A percentile compares a stretch with the other conserved stretches of the same genome.
Conservation (phyloP, 2,329 filamentous ascomycete genomes). For the Paracoccidioides lutzii region DNA sequence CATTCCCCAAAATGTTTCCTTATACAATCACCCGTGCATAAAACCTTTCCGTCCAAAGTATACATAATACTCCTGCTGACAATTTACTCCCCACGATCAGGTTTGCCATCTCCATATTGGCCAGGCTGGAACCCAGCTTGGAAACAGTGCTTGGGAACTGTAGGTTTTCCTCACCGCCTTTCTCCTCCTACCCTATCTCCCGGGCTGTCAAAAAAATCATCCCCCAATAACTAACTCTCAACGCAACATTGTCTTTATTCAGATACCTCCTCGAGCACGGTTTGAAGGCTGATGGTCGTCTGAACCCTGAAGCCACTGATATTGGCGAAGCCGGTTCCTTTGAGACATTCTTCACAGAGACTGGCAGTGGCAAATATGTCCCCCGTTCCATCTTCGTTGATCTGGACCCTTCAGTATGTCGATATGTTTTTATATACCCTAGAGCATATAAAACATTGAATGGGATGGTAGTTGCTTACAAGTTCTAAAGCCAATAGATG, state of each 20-base stretch:
- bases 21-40: no score
- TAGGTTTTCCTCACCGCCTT: constrained; percentile 29
- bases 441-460: background rate
- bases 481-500: constrained; percentile 45
- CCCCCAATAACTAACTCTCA: background rate
- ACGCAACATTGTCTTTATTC: background rate
- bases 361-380: constrained; percentile 52
- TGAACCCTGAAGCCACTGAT: constrained; percentile 43
- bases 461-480: constrained; percentile 7
- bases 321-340: constrained; percentile 44
- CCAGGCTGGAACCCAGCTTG: constrained; percentile 55
- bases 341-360: constrained; percentile 56
- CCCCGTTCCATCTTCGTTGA: constrained; percentile 56
- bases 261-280: constrained; percentile 57
- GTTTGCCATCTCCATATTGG: constrained; percentile 56
- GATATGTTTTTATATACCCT: background rate
- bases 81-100: constrained; percentile 23
- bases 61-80: constrained; percentile 1
- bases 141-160: constrained; percentile 58
- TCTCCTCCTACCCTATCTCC: background rate
- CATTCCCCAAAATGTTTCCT: no score
- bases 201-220: background rate
- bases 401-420: constrained; percentile 48
- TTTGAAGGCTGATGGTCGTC: constrained; percentile 46
- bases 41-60: no score